Evolutionary conservation across 306 rosid species (phyloP), one percentile per base, ranked within the genome.

Genomic region (Oxytropis ochrocephala): DNA sequence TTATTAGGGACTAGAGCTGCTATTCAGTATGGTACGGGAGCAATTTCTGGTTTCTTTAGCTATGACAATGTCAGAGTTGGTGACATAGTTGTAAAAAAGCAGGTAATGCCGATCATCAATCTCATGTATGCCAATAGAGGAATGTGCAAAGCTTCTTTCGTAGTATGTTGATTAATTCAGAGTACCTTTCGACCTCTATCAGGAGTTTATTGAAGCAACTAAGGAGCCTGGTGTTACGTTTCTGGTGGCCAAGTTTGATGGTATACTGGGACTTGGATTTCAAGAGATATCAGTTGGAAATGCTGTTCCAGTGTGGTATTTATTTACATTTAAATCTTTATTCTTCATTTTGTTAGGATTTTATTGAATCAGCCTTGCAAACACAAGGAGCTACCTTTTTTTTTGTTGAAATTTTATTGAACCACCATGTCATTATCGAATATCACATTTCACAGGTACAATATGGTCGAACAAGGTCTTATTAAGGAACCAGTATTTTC

Each of bases 151-250:
- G 52, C 27, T 48, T 62, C 61, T 60, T 60, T 49, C 49, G 2
- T 33, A 6, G 59, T 76, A 24, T 50, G 48, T 68, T 48, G 47
- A 41, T 62, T 75, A 29, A 49, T 32, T 54, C 61, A 19, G 5
- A 55, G 6, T 32, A 0, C 41, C 11, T 56, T 46, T 63, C 55
- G 36, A 72, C 35, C 56, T 35, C 36, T 41, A 41, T 77, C 85
- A 94, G 98, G 88, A 87, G 27, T 85, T 94, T 69, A 94, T 94
- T 56, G 98, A 94, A 81, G 90, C 98, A 74, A 90, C 96, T 52
- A 78, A 64, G 41, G 89, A 85, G 81, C 93, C 96, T 19, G 77
- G 97, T 70, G 58, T 75, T 67, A 72, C 89, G 43, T 94, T 94
- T 81, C 11, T 86, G 80, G 78, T 82, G 29, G 96, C 89, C 64